Conservation (phyloP, 768 basidiomycete genomes). For the Hebeloma cylindrosporum region DNA sequence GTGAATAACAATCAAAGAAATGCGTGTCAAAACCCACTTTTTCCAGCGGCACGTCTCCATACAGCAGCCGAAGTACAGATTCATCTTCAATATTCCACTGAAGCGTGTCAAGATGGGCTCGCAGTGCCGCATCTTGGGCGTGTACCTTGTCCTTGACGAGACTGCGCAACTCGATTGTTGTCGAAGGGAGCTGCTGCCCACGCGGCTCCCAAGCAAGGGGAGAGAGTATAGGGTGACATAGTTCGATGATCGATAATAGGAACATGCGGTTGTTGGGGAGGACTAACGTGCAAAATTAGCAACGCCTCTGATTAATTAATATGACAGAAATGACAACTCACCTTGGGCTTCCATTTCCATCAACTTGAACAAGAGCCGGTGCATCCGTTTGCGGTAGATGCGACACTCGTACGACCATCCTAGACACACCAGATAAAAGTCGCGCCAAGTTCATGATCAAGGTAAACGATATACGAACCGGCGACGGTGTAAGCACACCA, state of each 20-base stretch:
- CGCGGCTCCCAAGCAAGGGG: too few species aligned
- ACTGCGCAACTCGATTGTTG: background rate
- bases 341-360: slow-evolving; percentile 5
- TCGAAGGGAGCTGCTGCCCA: too few species aligned
- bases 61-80: slow-evolving; percentile 2
- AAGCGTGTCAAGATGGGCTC: background rate
- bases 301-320: too few species aligned
- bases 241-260: too few species aligned
- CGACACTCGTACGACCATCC: slow-evolving; percentile 12
- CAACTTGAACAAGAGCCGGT: slow-evolving; percentile 2
- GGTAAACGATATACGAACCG: slow-evolving; percentile 3
- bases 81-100: slow-evolving; percentile 7
- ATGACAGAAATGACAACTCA: too few species aligned
- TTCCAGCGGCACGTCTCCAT: slow-evolving; percentile 2
- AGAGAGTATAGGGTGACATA: too few species aligned
- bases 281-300: too few species aligned
- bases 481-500: slow-evolving; percentile 12
- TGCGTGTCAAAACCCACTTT: background rate
- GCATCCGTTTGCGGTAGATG: slow-evolving; percentile 11
- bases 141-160: slow-evolving; percentile 7
- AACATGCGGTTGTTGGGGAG: too few species aligned
- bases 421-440: background rate
- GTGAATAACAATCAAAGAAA: background rate
- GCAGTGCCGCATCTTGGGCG: background rate
- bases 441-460: background rate